Conservation (phyloP, 2,329 filamentous ascomycete species). For the Coleophoma cylindrospora region DNA sequence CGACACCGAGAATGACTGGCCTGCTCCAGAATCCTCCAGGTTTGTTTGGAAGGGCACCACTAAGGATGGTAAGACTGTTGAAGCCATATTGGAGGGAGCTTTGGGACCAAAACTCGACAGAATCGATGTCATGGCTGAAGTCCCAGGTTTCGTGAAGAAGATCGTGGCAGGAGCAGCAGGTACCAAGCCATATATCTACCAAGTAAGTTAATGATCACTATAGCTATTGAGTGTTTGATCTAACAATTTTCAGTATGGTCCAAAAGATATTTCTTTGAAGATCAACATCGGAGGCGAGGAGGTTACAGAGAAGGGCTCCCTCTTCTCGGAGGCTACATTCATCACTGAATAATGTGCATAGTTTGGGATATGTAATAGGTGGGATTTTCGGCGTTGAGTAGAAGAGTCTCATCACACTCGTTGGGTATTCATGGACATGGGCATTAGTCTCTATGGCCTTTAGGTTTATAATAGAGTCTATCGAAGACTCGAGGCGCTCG, state of each 20-base stretch:
- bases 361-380: not conserved
- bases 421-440: constrained; percentile 13
- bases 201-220: constrained; percentile 47
- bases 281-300: constrained; percentile 80
- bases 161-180: constrained; percentile 85
- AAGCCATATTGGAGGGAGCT: constrained; percentile 63
- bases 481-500: constrained; percentile 9
- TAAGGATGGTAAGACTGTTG: constrained; percentile 69
- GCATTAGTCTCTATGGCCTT: not conserved
- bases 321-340: constrained; percentile 94
- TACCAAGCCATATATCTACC: constrained; percentile 97
- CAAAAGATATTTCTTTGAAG: constrained; percentile 65
- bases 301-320: constrained; percentile 67
- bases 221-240: constrained; percentile 1
- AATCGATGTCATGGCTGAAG: constrained; percentile 94
- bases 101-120: constrained; percentile 71
- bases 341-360: constrained; percentile 54
- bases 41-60: constrained; percentile 75
- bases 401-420: constrained; percentile 20
- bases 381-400: constrained; percentile 16
- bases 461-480: constrained; percentile 3
- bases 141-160: constrained; percentile 91
- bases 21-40: constrained; percentile 71
- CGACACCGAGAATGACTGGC: constrained; percentile 82
- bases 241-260: constrained; percentile 56